These are phyloP conservation scores for Mucor piriformis DNA, from an alignment of 371 early-diverging fungal genomes.

Conservation along the genomic window DNA sequence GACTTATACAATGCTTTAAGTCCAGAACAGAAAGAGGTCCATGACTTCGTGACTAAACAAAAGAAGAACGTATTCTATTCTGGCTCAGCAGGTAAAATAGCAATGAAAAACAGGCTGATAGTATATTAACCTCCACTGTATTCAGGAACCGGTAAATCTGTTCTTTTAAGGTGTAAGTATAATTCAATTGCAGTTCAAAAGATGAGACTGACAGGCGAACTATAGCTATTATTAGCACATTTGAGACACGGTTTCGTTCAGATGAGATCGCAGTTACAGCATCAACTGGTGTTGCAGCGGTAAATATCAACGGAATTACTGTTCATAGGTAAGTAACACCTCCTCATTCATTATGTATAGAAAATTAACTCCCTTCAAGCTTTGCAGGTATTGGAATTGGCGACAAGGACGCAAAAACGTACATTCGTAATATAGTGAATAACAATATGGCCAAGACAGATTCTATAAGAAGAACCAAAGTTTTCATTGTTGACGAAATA, in stretches of 20 bases:
- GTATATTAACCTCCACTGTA: background rate
- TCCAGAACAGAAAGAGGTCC: conserved; percentile 58
- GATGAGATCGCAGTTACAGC: conserved; percentile 79
- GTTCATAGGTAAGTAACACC: conserved; percentile 54
- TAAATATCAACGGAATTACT: conserved; percentile 81
- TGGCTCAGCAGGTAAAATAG: conserved; percentile 70
- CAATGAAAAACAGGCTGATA: background rate
- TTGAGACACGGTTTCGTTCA: conserved; percentile 26
- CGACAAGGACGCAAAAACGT: conserved; percentile 38
- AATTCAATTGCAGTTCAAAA: background rate
- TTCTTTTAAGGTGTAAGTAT: conserved; percentile 54
- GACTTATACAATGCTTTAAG: background rate
- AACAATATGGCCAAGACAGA: conserved; percentile 28
- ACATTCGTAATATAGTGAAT: conserved; percentile 42
- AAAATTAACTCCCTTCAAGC: conserved; percentile 25
- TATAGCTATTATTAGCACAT: conserved; percentile 61
- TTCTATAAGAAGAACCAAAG: conserved; percentile 61
- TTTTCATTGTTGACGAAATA: conserved; percentile 90
- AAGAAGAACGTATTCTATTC: conserved; percentile 73
- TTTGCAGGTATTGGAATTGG: conserved; percentile 77
- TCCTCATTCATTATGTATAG: background rate
- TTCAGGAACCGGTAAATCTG: conserved; percentile 77
- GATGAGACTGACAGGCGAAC: background rate
- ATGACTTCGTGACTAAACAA: conserved; percentile 56
- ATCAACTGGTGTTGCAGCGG: conserved; percentile 88